Evolutionary conservation across 1,139 yeast genomes (phyloP).

Genomic region (Spathaspora jeffriesii): DNA sequence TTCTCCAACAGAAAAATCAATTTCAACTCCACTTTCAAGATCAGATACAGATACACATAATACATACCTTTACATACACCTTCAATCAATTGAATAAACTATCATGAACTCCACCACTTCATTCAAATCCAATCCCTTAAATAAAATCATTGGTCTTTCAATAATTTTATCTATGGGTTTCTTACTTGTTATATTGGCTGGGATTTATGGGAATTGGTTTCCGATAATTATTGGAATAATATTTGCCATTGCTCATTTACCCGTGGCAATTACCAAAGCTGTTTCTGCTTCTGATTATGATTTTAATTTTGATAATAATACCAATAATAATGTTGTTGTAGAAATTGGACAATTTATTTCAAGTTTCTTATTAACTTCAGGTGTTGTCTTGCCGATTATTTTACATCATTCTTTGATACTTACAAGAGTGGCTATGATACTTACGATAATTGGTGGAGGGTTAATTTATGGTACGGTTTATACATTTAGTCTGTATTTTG

Average conservation of each 20-base stretch:
- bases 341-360: conserved; percentile 73
- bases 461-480: conserved; percentile 74
- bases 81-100: conserved; percentile 9
- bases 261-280: conserved; percentile 48
- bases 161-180: conserved; percentile 78
- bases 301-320: conserved; percentile 43
- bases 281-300: conserved; percentile 40
- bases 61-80: background rate
- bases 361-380: conserved; percentile 66
- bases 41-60: conserved; percentile 2
- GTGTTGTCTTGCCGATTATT: conserved; percentile 65
- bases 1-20: background rate
- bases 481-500: conserved; percentile 72
- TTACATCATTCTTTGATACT: conserved; percentile 66
- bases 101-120: conserved; percentile 27
- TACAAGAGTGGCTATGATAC: conserved; percentile 55
- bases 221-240: conserved; percentile 62
- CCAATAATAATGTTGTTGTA: conserved; percentile 29
- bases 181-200: conserved; percentile 74
- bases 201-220: conserved; percentile 76
- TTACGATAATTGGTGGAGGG: conserved; percentile 70
- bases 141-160: conserved; percentile 73
- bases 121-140: conserved; percentile 54
- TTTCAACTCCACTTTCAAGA: background rate
- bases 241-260: conserved; percentile 67